Conservation (phyloP, 192 early-diverging fungal species). For the Piromyces sp. region DNA sequence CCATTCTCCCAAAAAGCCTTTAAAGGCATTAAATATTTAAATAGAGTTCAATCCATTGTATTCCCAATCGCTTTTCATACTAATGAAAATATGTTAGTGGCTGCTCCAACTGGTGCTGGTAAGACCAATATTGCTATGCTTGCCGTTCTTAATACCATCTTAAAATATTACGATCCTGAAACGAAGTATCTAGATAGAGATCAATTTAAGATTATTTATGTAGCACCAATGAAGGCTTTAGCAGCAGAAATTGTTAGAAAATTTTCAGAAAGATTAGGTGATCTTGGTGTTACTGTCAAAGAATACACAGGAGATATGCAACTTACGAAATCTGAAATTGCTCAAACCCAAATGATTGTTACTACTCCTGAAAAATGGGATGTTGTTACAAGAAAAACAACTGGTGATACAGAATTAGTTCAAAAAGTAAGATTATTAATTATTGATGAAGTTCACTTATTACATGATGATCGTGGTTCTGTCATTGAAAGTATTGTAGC, state of each 20-base stretch:
- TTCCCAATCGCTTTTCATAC: conserved; percentile 81
- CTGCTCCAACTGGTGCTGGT: conserved; percentile 93
- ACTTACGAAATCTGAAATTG: conserved; percentile 84
- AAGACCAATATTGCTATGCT: conserved; percentile 97
- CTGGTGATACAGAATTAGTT: conserved; percentile 80
- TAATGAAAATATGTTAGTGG: conserved; percentile 97
- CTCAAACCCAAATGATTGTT: conserved; percentile 89
- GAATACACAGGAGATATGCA: conserved; percentile 98
- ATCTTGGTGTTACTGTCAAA: conserved; percentile 68
- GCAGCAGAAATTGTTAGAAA: conserved; percentile 90
- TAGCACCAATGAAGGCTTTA: conserved; percentile 96
- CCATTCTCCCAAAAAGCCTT: conserved; percentile 48
- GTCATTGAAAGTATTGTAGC: conserved; percentile 94
- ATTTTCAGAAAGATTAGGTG: conserved; percentile 62
- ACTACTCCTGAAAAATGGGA: conserved; percentile 99
- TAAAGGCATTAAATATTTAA: conserved; percentile 69
- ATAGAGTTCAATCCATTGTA: conserved; percentile 90
- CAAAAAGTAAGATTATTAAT: conserved; percentile 84
- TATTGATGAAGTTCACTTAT: conserved; percentile 92
- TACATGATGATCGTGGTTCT: conserved; percentile 90
- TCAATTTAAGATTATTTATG: conserved; percentile 96
- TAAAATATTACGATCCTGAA: conserved; percentile 29
- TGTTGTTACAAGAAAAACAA: conserved; percentile 90
- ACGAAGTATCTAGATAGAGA: conserved; percentile 47
- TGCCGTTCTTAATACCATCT: conserved; percentile 64